phyloP scores from a whole-genome alignment of 1,139 yeast genomes.

The Geotrichum phurueaensis region DNA sequence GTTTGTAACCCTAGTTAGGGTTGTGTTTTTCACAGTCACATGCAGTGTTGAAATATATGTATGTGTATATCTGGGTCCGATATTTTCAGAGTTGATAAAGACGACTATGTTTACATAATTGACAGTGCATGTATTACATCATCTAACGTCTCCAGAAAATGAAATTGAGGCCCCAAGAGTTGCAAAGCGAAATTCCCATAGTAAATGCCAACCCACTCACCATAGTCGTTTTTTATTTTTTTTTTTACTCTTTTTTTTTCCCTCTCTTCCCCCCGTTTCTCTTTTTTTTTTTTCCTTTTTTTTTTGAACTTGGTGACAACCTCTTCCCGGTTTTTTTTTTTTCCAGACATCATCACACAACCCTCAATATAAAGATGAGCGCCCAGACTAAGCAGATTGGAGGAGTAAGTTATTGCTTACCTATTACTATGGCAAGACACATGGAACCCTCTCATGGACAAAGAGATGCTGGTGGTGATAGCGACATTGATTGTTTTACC shows the following conservation, averaged over 20 bases:
- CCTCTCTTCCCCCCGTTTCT: not conserved
- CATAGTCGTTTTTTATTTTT: not conserved
- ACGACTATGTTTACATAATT: not conserved
- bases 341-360: conserved; percentile 18
- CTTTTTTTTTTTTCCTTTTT: conserved; percentile 6
- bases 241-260: conserved; percentile 3
- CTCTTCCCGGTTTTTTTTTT: conserved; percentile 16
- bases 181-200: not conserved
- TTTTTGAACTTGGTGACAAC: conserved; percentile 15
- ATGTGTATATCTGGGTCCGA: not conserved
- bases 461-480: not conserved
- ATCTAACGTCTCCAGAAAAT: not conserved
- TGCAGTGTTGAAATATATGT: not conserved
- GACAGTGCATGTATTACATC: not conserved
- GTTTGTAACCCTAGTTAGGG: not conserved
- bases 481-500: not conserved
- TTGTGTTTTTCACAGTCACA: not conserved
- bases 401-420: conserved; percentile 31
- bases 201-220: not conserved
- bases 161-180: not conserved
- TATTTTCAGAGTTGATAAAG: not conserved
- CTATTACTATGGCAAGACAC: not conserved
- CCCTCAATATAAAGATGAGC: conserved; percentile 30
- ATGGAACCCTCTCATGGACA: not conserved
- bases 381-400: conserved; percentile 37